These are phyloP conservation scores for Flueggea neowawraea DNA, from an alignment of 441 rosid genomes.

Conservation along the genomic window DNA sequence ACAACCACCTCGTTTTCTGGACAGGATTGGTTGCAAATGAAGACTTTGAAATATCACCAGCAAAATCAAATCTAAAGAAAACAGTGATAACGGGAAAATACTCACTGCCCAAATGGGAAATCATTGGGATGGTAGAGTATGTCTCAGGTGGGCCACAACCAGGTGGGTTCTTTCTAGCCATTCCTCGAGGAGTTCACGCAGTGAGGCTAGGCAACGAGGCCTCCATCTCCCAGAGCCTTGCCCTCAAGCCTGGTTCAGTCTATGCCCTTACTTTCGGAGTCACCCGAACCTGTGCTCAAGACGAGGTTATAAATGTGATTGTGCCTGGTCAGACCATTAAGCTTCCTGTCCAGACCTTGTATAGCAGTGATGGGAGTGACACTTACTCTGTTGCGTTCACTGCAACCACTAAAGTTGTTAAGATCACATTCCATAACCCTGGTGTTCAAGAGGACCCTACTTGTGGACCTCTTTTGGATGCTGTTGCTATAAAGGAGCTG, in stretches of 20 bases:
- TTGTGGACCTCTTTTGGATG: slow-evolving; percentile 90
- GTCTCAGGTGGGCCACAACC: slow-evolving; percentile 79
- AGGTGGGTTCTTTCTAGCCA: slow-evolving; percentile 84
- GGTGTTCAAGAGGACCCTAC: slow-evolving; percentile 94
- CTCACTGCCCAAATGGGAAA: slow-evolving; percentile 82
- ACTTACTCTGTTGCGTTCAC: slow-evolving; percentile 81
- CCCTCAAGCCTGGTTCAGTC: slow-evolving; percentile 51
- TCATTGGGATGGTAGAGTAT: slow-evolving; percentile 70
- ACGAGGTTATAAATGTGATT: slow-evolving; percentile 67
- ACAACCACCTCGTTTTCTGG: neutral
- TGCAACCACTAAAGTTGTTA: slow-evolving; percentile 42
- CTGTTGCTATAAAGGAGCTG: slow-evolving; percentile 78
- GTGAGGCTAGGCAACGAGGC: slow-evolving; percentile 91
- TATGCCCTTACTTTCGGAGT: slow-evolving; percentile 88
- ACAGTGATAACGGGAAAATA: slow-evolving; percentile 56
- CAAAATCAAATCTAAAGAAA: slow-evolving; percentile 47
- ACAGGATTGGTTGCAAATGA: slow-evolving; percentile 63
- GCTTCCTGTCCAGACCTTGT: slow-evolving; percentile 80
- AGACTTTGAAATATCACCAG: slow-evolving; percentile 58
- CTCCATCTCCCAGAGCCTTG: slow-evolving; percentile 67
- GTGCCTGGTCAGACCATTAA: slow-evolving; percentile 60
- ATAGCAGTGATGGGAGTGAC: slow-evolving; percentile 88
- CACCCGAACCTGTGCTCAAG: slow-evolving; percentile 91
- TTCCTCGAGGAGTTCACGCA: slow-evolving; percentile 81
- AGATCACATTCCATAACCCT: slow-evolving; percentile 68